Evolutionary conservation across 176 grass and related monocot species (phyloP).

Genomic region (Bolboschoenus planiculmis): DNA sequence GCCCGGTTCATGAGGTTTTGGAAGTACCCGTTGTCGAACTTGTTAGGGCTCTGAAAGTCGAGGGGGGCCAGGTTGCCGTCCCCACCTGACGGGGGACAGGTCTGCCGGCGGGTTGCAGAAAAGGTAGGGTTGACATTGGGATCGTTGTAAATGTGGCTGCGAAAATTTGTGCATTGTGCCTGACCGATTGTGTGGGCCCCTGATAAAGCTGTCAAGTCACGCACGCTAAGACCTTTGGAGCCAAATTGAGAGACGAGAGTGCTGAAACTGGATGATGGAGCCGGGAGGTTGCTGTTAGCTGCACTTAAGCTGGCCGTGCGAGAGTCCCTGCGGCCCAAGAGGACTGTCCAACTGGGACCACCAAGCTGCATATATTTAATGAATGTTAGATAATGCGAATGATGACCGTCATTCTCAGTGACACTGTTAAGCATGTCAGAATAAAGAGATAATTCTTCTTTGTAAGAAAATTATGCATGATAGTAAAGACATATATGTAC

Average conservation of each 20-base stretch:
- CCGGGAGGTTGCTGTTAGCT: slow-evolving; percentile 65
- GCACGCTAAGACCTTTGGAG: slow-evolving; percentile 47
- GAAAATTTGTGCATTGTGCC: slow-evolving; percentile 57
- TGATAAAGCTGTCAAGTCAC: slow-evolving; percentile 71
- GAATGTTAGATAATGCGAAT: not conserved
- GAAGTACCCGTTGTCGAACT: slow-evolving; percentile 74
- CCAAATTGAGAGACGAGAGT: slow-evolving; percentile 45
- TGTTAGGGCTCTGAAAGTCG: slow-evolving; percentile 40
- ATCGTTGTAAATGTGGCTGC: slow-evolving; percentile 63
- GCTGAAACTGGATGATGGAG: slow-evolving; percentile 34
- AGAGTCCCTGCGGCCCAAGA: slow-evolving; percentile 50
- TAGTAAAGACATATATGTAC: not conserved
- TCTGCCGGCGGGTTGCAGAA: slow-evolving; percentile 18
- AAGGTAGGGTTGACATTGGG: slow-evolving; percentile 46
- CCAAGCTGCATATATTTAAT: slow-evolving; percentile 43
- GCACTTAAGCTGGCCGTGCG: slow-evolving; percentile 52
- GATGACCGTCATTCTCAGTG: not conserved
- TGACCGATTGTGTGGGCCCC: slow-evolving; percentile 82
- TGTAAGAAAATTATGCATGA: not conserved
- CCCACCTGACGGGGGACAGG: slow-evolving; percentile 22
- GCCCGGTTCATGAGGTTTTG: slow-evolving; percentile 36
- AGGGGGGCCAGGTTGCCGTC: slow-evolving; percentile 53
- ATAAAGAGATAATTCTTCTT: not conserved
- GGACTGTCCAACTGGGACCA: slow-evolving; percentile 64
- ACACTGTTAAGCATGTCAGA: not conserved